phyloP scores from a whole-genome alignment of 768 basidiomycete species.

The Boletales sp. region DNA sequence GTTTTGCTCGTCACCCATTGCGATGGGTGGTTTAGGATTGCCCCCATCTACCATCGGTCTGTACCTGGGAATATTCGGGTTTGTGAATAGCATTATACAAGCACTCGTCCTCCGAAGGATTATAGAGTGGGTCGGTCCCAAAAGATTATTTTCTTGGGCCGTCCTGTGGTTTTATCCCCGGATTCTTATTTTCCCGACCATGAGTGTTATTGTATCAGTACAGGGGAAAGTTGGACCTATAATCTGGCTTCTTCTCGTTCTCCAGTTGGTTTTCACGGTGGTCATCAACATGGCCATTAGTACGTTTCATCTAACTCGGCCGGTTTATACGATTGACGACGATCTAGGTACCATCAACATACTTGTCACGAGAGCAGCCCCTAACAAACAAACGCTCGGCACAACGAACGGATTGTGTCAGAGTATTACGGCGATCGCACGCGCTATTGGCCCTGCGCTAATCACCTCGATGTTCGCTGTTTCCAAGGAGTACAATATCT shows the following conservation, averaged over 20 bases:
- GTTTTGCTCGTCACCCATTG: constrained; percentile 42
- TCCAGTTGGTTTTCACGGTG: constrained; percentile 23
- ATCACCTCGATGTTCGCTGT: constrained; percentile 50
- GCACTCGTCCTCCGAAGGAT: constrained; percentile 38
- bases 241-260: constrained; percentile 36
- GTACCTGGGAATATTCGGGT: constrained; percentile 34
- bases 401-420: constrained; percentile 58
- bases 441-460: constrained; percentile 47
- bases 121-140: constrained; percentile 41
- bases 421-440: constrained; percentile 40
- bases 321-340: not conserved
- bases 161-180: constrained; percentile 37
- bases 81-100: constrained; percentile 38
- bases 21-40: constrained; percentile 43
- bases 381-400: constrained; percentile 50
- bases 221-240: constrained; percentile 29
- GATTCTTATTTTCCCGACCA: constrained; percentile 43
- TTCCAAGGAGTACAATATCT: constrained; percentile 44
- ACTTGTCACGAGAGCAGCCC: constrained; percentile 50
- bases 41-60: constrained; percentile 39
- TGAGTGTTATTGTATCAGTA: constrained; percentile 35
- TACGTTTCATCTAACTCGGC: constrained; percentile 17
- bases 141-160: constrained; percentile 37
- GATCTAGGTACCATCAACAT: constrained; percentile 46
- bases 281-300: constrained; percentile 43